Evolutionary conservation across 179 eudicot species (phyloP), one percentile per base, ranked within the genome.

Genomic region (Silene vulgaris): DNA sequence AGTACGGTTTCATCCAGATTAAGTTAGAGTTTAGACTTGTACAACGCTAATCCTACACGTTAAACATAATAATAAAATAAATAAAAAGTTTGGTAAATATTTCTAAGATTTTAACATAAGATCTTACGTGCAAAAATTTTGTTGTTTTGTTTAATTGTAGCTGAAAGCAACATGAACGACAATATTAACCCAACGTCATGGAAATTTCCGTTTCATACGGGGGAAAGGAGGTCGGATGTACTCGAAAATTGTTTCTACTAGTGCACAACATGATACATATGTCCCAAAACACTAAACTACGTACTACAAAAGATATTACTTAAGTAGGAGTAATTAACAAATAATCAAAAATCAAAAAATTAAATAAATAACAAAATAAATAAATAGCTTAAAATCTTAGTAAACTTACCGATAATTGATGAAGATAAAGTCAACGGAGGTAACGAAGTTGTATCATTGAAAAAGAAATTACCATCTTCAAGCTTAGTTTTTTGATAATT

Each of bases 401-500:
- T 6, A 26, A 28, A 71, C 74, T 13, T 71, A 71, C 74, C 74
- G 12, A 40, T 30, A 70, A 21, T 71, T 56, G 45, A 3, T n/a
- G 8, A 28, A 61, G 37, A 20, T 16, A 71, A 54, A 71, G 40
- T 71, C 43, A 23, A 54, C 23, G 74, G 63, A 52, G 74, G 64
- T 14, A 54, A 2, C 29, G 74, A 5, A 16, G 74, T 71, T 3
- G 63, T 71, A 54, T 71, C 74, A 29, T 54, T 71, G 62, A 52
- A 71, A 52, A 71, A 52, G 6, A 71, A 54, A 5, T 26, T 0
- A 29, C 0, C 63, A 71, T 71, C 62, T 50, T 52, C 64, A 23
- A 21, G n/a, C 40, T 32, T 67, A 3, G 9, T 29, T 28, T 29
- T 16, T 4, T 1, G 9, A 68, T 19, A 4, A 35, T 17, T 56